These are phyloP conservation scores for Stromatinia cepivora DNA, from an alignment of 2,329 filamentous ascomycete species.

Conservation along the genomic window DNA sequence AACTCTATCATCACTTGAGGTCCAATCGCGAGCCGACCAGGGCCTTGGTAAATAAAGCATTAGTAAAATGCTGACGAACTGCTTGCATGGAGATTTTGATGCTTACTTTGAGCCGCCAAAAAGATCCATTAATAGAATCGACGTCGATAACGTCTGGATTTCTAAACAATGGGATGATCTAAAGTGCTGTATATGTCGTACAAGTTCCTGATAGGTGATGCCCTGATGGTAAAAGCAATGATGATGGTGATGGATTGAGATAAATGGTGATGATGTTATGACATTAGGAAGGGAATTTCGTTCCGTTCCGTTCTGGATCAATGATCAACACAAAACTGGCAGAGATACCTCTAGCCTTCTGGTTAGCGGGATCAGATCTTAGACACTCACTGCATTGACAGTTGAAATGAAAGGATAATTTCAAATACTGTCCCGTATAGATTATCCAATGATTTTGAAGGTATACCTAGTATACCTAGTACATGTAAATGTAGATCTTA, in stretches of 20 bases:
- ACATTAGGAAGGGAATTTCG: not conserved
- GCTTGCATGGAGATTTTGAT: not conserved
- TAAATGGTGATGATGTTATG: not conserved
- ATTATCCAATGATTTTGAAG: not conserved
- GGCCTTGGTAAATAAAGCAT: slow-evolving; percentile 45
- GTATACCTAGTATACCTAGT: not conserved
- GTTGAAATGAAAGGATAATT: slow-evolving; percentile 1
- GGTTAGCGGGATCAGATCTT: not conserved
- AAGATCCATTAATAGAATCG: slow-evolving; percentile 21
- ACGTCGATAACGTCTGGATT: not conserved
- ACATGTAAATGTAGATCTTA: slow-evolving; percentile 1
- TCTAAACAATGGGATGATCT: not conserved
- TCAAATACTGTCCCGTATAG: not conserved
- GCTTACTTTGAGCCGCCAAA: slow-evolving; percentile 37
- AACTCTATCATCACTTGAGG: slow-evolving; percentile 72
- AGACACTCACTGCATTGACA: not conserved
- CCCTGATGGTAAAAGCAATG: not conserved
- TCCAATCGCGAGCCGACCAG: slow-evolving; percentile 65
- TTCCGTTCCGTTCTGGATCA: slow-evolving; percentile 10
- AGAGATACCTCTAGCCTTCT: not conserved
- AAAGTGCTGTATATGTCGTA: not conserved
- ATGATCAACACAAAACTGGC: not conserved
- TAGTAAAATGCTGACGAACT: not conserved
- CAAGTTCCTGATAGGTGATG: not conserved
- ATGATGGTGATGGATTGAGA: not conserved